Evolutionary conservation across 148 eudicot species (phyloP).

Genomic region (Talinum fruticosum): DNA sequence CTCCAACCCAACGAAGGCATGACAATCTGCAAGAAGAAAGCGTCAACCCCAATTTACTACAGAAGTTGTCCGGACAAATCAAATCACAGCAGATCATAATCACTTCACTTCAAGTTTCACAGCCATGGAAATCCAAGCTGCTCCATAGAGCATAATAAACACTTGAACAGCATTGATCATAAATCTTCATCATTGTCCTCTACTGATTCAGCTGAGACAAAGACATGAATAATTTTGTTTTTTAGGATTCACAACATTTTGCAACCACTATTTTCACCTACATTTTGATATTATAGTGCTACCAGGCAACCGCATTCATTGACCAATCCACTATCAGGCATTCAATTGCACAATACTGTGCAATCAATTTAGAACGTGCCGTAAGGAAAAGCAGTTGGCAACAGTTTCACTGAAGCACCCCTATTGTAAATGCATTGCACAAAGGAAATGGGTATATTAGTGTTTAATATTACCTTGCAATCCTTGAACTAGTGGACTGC

Average conservation of each 20-base stretch:
- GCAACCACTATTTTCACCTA: background rate
- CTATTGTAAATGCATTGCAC: too few species aligned
- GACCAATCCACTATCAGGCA: background rate
- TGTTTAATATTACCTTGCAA: too few species aligned
- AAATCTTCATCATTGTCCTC: too few species aligned
- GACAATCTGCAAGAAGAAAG: constrained; percentile 45
- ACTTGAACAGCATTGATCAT: background rate
- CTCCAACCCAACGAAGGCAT: constrained; percentile 97
- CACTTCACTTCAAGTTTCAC: background rate
- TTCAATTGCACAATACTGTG: too few species aligned
- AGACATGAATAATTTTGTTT: too few species aligned
- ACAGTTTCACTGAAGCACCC: too few species aligned
- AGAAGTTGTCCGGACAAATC: background rate
- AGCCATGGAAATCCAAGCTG: background rate
- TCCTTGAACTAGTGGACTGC: too few species aligned
- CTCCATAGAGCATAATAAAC: background rate
- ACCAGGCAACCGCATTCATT: background rate
- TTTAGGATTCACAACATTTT: background rate
- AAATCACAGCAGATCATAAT: background rate
- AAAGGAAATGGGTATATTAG: too few species aligned
- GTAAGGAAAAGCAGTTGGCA: too few species aligned
- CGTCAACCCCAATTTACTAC: background rate
- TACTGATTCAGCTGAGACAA: too few species aligned
- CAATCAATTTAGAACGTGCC: too few species aligned
- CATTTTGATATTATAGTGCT: too few species aligned